phyloP scores from a whole-genome alignment of 2,329 filamentous ascomycete genomes.

The Colletotrichum sublineola region DNA sequence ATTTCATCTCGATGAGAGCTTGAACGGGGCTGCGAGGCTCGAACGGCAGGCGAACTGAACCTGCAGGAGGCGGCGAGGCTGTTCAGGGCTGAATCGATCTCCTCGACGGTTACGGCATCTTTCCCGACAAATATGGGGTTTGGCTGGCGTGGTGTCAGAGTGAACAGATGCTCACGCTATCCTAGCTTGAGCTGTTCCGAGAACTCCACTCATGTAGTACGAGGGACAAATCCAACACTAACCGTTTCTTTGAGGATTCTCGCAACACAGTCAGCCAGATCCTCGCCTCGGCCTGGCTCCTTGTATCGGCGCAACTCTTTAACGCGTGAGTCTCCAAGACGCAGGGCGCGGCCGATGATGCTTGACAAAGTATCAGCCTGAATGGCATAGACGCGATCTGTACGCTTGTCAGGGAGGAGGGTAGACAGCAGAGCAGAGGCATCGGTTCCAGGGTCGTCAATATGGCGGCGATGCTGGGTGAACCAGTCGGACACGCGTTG shows the following conservation, averaged over 20 bases:
- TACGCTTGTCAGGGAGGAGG: conserved; percentile 80
- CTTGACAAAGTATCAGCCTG: conserved; percentile 72
- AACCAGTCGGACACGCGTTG: conserved; percentile 76
- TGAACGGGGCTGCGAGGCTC: conserved; percentile 51
- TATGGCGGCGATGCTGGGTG: conserved; percentile 65
- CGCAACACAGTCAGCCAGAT: conserved; percentile 81
- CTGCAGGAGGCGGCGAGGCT: conserved; percentile 75
- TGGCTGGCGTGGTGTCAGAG: conserved; percentile 54
- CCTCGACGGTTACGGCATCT: conserved; percentile 72
- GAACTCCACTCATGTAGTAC: conserved; percentile 43
- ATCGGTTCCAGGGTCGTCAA: conserved; percentile 70
- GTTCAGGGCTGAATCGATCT: conserved; percentile 77
- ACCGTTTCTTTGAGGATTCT: conserved; percentile 73
- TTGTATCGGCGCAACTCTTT: conserved; percentile 74
- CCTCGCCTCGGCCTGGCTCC: conserved; percentile 67
- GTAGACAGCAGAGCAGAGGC: conserved; percentile 78
- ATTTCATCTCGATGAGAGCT: conserved; percentile 55
- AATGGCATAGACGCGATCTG: conserved; percentile 83
- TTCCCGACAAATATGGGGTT: conserved; percentile 54
- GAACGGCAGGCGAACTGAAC: conserved; percentile 77
- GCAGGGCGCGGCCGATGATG: conserved; percentile 75
- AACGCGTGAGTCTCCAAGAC: conserved; percentile 72
- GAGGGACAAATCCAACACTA: conserved; percentile 43
- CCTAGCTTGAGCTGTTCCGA: conserved; percentile 42
- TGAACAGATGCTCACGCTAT: not conserved